Base-by-base conservation (phyloP, 495 filamentous ascomycete genomes). In the Lasiosphaeriaceae sp. region DNA sequence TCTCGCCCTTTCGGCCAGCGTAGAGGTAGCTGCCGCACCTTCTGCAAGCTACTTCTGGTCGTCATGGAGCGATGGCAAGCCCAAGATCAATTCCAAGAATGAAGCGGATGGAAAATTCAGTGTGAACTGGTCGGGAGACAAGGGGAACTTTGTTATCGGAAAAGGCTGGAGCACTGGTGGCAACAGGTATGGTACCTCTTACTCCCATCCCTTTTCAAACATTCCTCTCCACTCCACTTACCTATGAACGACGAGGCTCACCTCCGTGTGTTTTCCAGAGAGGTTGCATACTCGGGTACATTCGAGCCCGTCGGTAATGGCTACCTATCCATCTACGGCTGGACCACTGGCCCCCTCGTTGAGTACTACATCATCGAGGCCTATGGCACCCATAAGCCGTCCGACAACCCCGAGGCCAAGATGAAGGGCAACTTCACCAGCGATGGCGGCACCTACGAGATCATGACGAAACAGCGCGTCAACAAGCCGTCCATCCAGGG, bases 281-380 rank as follows among this genome's bases (percentile, higher is more conserved):
- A 56, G 37, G 48, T 64, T 21, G 43, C 47, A 16, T 66, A 50
- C 53, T 57, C 56, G 3, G 62, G 65, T 24, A 60, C 57, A 19
- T 67, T 66, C 51, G 37, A 58, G 7, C 58, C 60, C 21, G 45
- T 61, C 22, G 66, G 63, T 29, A 73, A 62, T 48, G 66, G 55
- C 16, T 71, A 68, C 57, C 64, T 71, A 2, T 41, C 64, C 55
- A 47, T 88, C 59, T 86, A 87, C 64, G 83, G 83, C 51, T 87
- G 83, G 85, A 85, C 82, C 22, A 74, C 67, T 12, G 75, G 76
- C 67, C 84, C 85, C 0, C 73, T 86, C 2, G 74, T 86, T 54
- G 84, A 88, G 58, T 86, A 85, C 71, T 86, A 86, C 71, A 77
- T 87, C 54, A 67, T 86, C 50, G 84, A 87, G 65, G 71, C 73